Conservation (phyloP, 768 basidiomycete genomes). For the Thelephora ganbajun region DNA sequence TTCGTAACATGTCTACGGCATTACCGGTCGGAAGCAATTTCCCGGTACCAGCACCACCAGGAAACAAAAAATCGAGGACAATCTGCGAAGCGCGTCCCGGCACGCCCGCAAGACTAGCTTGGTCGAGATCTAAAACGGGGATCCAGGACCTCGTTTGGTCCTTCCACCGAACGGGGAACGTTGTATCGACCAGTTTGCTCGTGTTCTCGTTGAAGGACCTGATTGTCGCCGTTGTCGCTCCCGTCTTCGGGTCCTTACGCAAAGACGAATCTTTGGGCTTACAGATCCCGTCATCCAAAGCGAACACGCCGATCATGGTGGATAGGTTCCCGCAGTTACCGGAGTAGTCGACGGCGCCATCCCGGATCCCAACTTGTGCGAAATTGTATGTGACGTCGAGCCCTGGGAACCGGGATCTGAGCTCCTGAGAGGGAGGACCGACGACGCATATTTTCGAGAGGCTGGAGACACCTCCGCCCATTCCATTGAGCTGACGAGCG, state of each 20-base stretch:
- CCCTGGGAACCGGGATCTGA: conserved; percentile 20
- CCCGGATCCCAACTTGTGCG: conserved; percentile 38
- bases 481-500: conserved; percentile 62
- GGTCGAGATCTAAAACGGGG: conserved; percentile 30
- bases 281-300: conserved; percentile 50
- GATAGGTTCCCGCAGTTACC: conserved; percentile 72
- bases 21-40: conserved; percentile 50
- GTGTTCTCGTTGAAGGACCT: conserved; percentile 65
- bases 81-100: conserved; percentile 53
- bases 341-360: conserved; percentile 45
- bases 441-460: conserved; percentile 66
- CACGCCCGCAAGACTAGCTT: conserved; percentile 54
- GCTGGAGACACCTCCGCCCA: conserved; percentile 69
- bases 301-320: conserved; percentile 61
- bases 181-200: conserved; percentile 50
- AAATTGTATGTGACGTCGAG: conserved; percentile 64
- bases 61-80: conserved; percentile 48
- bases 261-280: conserved; percentile 9
- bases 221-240: conserved; percentile 25
- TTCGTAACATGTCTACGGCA: conserved; percentile 28
- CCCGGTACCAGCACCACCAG: conserved; percentile 58
- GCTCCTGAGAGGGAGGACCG: conserved; percentile 29
- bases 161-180: conserved; percentile 36
- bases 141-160: conserved; percentile 6
- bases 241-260: background rate